Percentiles rank a stretch among this genome's conserved stretches.
These are phyloP conservation scores for Onygena corvina DNA, from an alignment of 2,329 filamentous ascomycete species.

Conservation along the genomic window DNA sequence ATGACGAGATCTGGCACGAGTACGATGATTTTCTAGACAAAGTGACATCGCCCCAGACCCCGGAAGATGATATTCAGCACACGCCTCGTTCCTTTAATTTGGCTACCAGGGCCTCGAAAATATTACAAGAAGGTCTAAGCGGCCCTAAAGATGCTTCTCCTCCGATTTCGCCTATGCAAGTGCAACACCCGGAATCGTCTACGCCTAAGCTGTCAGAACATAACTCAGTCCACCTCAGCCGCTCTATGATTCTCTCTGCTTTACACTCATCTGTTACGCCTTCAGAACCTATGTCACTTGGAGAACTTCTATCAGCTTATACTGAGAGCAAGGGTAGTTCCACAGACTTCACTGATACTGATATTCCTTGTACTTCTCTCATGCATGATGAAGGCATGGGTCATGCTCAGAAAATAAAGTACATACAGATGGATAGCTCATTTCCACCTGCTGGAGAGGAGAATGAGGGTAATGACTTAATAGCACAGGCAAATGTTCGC, in stretches of 20 bases:
- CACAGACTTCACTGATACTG: not conserved
- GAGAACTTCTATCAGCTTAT: conserved; percentile 43
- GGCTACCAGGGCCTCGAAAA: conserved; percentile 29
- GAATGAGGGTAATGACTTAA: conserved; percentile 31
- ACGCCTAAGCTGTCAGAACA: conserved; percentile 18
- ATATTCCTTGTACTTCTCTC: not conserved
- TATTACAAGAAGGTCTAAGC: conserved; percentile 29
- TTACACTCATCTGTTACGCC: conserved; percentile 39
- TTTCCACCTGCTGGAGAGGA: conserved; percentile 23
- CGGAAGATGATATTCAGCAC: conserved; percentile 20
- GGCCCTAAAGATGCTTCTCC: conserved; percentile 8
- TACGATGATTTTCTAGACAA: conserved; percentile 81
- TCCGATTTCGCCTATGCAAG: conserved; percentile 17
- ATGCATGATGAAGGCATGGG: not conserved
- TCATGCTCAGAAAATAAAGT: conserved; percentile 8
- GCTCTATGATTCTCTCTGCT: conserved; percentile 41
- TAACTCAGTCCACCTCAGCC: conserved; percentile 34
- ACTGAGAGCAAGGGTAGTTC: conserved; percentile 25
- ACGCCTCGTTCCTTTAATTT: conserved; percentile 23
- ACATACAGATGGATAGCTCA: not conserved
- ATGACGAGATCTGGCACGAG: conserved; percentile 90
- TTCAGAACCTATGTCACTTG: conserved; percentile 43
- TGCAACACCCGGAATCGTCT: not conserved
- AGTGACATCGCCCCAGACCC: conserved; percentile 40
- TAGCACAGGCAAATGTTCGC: conserved; percentile 36